Conservation (phyloP, 352 stramenopile genomes). For the Hyphochytrium catenoides region DNA sequence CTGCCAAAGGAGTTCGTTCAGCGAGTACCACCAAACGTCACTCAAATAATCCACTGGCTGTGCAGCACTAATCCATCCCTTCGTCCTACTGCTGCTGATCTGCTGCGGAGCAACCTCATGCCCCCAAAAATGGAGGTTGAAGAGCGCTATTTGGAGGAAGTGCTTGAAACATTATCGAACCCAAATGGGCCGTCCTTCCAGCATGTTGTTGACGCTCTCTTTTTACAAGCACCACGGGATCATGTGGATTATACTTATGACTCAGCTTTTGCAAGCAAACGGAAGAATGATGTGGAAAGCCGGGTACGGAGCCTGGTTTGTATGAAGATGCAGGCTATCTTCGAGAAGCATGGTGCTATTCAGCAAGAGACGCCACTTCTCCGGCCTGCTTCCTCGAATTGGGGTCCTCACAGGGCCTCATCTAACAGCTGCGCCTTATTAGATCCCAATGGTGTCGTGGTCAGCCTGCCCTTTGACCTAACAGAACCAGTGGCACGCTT, state of each 20-base stretch:
- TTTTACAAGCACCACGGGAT: constrained; percentile 36
- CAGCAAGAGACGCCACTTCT: constrained; percentile 47
- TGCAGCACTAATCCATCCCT: constrained; percentile 38
- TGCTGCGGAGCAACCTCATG: constrained; percentile 32
- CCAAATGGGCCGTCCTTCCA: constrained; percentile 65
- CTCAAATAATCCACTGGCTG: constrained; percentile 61
- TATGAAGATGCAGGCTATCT: constrained; percentile 44
- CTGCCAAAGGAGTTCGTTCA: constrained; percentile 21
- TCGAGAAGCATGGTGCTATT: constrained; percentile 44
- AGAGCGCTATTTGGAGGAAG: constrained; percentile 45
- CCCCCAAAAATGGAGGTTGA: constrained; percentile 59
- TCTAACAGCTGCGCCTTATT: constrained; percentile 33
- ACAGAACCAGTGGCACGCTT: constrained; percentile 52
- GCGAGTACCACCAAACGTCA: constrained; percentile 40
- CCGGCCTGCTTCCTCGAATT: constrained; percentile 29
- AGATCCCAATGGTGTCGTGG: constrained; percentile 40
- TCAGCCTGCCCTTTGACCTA: constrained; percentile 51
- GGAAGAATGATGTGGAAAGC: constrained; percentile 1
- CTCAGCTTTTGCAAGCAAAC: constrained; percentile 14
- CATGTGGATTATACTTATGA: constrained; percentile 66
- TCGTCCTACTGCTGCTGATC: constrained; percentile 38
- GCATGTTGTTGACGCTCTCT: constrained; percentile 44
- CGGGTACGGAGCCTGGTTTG: constrained; percentile 16
- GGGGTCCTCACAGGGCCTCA: constrained; percentile 34
- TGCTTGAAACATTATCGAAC: constrained; percentile 55